Percentiles rank a stretch among this genome's conserved stretches.
Conservation (phyloP, 129 eudicot genomes). For the Artemisia argyi region DNA sequence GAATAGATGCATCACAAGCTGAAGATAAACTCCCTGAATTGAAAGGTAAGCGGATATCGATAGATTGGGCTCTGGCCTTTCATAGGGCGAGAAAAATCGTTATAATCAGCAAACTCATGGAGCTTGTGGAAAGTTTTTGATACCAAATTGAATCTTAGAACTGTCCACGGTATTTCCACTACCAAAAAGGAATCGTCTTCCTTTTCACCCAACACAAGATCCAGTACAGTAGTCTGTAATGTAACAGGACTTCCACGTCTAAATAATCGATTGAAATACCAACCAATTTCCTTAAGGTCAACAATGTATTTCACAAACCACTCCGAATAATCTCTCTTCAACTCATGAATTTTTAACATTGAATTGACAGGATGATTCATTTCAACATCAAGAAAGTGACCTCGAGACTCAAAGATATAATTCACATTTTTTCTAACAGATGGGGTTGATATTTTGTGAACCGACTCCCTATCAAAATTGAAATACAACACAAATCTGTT, state of each 20-base stretch:
- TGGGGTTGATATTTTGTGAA: neutral
- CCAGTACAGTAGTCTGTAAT: neutral
- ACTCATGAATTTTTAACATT: neutral
- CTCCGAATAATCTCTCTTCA: slow-evolving; percentile 2
- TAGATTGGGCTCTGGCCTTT: too few relatives aligned
- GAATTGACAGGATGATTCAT: neutral
- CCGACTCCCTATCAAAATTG: neutral
- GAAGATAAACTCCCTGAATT: too few relatives aligned
- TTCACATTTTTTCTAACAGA: too few relatives aligned
- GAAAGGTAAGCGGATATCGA: too few relatives aligned
- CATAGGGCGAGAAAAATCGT: too few relatives aligned
- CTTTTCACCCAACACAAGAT: neutral
- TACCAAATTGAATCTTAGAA: neutral
- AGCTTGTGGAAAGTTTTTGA: slow-evolving; percentile 6
- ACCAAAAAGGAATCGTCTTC: slow-evolving; percentile 10
- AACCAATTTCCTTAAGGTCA: neutral
- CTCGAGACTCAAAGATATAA: neutral
- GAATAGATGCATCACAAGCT: too few relatives aligned
- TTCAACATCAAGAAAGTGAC: neutral
- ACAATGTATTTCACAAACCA: slow-evolving; percentile 3
- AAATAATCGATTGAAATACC: neutral
- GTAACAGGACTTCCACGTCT: neutral
- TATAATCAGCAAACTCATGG: too few relatives aligned
- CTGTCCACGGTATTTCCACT: neutral
- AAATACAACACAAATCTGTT: neutral